Evolutionary conservation across 805 yeast genomes (phyloP).

Genomic region (Spathaspora boniae): DNA sequence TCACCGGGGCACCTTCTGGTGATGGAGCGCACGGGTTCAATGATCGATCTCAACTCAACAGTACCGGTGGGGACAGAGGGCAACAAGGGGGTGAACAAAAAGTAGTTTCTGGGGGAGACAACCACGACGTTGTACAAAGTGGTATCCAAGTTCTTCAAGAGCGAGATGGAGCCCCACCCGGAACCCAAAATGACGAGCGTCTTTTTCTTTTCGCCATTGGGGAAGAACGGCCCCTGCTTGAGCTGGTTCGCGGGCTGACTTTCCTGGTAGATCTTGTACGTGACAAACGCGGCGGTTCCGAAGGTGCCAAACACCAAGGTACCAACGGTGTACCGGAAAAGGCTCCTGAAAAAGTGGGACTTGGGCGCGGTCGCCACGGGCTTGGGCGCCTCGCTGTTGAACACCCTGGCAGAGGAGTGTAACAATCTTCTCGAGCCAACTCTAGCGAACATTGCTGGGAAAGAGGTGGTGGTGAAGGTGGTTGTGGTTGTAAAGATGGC

Average conservation of each 20-base stretch:
- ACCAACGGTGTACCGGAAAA: slow-evolving; percentile 48
- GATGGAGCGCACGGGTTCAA: slow-evolving; percentile 88
- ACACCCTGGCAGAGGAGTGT: slow-evolving; percentile 9
- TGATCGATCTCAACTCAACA: slow-evolving; percentile 82
- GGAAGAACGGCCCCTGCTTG: slow-evolving; percentile 55
- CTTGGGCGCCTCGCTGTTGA: slow-evolving; percentile 7
- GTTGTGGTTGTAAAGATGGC: slow-evolving; percentile 3
- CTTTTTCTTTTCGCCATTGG: slow-evolving; percentile 61
- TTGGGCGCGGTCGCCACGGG: slow-evolving; percentile 14
- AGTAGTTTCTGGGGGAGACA: slow-evolving; percentile 92
- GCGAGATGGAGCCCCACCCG: slow-evolving; percentile 93
- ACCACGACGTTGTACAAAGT: slow-evolving; percentile 83
- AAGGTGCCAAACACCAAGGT: slow-evolving; percentile 48
- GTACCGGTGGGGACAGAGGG: slow-evolving; percentile 96
- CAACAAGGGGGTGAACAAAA: slow-evolving; percentile 90
- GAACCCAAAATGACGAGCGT: slow-evolving; percentile 80
- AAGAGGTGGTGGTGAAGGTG: no score
- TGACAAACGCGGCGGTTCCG: slow-evolving; percentile 49
- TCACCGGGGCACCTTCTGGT: slow-evolving; percentile 78
- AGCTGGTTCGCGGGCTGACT: slow-evolving; percentile 56
- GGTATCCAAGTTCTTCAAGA: slow-evolving; percentile 81
- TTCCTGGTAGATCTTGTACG: slow-evolving; percentile 61
- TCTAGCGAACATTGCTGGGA: slow-evolving; percentile 12
- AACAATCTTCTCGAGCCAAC: slow-evolving; percentile 11
- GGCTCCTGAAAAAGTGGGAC: slow-evolving; percentile 28